Conservation (phyloP, 176 grass and related monocot genomes). For the Stipa capillata region DNA sequence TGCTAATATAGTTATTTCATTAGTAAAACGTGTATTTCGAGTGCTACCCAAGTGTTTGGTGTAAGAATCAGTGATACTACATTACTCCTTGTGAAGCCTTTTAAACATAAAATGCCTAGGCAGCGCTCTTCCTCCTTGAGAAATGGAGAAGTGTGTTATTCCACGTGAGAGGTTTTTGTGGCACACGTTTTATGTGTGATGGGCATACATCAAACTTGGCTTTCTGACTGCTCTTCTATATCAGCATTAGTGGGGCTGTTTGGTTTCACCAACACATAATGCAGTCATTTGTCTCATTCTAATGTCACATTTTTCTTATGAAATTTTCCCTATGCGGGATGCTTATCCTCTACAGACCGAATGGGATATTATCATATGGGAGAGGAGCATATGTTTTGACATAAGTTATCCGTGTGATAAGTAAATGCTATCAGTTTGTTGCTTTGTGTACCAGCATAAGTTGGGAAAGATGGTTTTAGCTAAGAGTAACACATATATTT, state of each 20-base stretch:
- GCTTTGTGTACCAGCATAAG: not conserved
- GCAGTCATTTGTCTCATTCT: not conserved
- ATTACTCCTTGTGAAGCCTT: not conserved
- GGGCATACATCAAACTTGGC: slow-evolving; percentile 33
- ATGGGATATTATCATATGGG: not conserved
- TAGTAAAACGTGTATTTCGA: not conserved
- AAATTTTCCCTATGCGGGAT: not conserved
- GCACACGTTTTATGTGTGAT: slow-evolving; percentile 37
- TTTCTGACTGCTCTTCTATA: slow-evolving; percentile 19
- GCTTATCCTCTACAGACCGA: not conserved
- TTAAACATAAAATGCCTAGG: slow-evolving; percentile 14
- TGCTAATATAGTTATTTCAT: not conserved
- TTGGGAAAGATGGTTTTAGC: not conserved
- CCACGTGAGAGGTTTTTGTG: slow-evolving; percentile 32
- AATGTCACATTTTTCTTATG: not conserved
- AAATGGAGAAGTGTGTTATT: slow-evolving; percentile 35
- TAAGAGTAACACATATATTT: not conserved
- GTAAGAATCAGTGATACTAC: not conserved
- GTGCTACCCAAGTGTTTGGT: not conserved
- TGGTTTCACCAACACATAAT: slow-evolving; percentile 12
- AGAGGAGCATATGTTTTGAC: not conserved
- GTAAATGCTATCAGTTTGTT: not conserved
- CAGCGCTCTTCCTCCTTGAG: slow-evolving; percentile 21
- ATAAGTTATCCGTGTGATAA: not conserved
- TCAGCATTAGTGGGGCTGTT: not conserved